A percentile compares a stretch with the other conserved stretches of the same genome.
phyloP scores from a whole-genome alignment of 2,329 filamentous ascomycete species.

The Fusarium sarcochroum region DNA sequence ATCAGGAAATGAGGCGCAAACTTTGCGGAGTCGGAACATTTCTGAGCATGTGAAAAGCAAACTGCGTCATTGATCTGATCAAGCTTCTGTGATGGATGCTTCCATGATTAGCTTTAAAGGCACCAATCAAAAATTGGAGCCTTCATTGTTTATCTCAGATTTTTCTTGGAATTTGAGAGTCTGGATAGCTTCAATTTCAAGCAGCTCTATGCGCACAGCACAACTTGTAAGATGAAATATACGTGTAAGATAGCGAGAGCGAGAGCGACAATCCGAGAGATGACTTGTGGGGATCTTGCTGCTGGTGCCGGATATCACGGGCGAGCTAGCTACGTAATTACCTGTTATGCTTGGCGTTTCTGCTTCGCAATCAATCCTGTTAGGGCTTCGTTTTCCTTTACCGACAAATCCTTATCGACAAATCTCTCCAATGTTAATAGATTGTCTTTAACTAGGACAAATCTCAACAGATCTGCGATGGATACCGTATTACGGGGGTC shows the following conservation, averaged over 20 bases:
- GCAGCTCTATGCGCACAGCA: neutral
- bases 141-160: neutral
- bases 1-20: slow-evolving; percentile 14
- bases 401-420: slow-evolving; percentile 25
- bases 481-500: slow-evolving; percentile 37
- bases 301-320: slow-evolving; percentile 31
- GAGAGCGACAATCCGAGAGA: slow-evolving; percentile 16
- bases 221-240: slow-evolving; percentile 1
- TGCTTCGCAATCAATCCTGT: slow-evolving; percentile 21
- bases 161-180: neutral
- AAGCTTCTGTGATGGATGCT: slow-evolving; percentile 11
- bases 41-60: slow-evolving; percentile 45
- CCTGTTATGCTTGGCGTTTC: slow-evolving; percentile 38
- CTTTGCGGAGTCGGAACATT: slow-evolving; percentile 25
- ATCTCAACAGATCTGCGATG: slow-evolving; percentile 44
- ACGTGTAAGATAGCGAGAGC: neutral
- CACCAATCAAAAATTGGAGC: neutral
- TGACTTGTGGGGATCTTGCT: slow-evolving; percentile 31
- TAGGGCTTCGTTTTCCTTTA: slow-evolving; percentile 29
- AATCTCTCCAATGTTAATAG: slow-evolving; percentile 5
- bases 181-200: neutral
- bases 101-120: slow-evolving; percentile 5
- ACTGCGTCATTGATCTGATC: slow-evolving; percentile 44
- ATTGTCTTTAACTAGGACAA: slow-evolving; percentile 15
- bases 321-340: slow-evolving; percentile 27